Base-by-base conservation (phyloP, 2,329 filamentous ascomycete genomes). In the Gaeumannomyces sp. region DNA sequence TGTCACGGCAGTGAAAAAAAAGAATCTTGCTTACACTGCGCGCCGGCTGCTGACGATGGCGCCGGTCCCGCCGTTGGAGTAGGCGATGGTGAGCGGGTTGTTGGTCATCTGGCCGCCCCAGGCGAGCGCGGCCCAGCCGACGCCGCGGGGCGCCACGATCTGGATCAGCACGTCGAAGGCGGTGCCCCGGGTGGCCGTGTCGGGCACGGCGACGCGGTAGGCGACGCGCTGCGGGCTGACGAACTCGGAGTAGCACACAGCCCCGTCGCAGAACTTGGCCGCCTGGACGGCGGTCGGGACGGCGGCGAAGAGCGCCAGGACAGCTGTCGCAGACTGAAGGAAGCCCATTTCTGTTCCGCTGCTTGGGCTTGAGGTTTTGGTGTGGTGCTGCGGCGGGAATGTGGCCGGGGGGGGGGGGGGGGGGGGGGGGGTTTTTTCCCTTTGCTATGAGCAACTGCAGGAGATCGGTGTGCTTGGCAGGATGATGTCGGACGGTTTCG, bases 81-180 rank as follows among this genome's bases (percentile, higher is more conserved):
- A 79, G 13, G 72, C 76, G 28, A 79, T 67, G 1, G 75, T 75
- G 22, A 79, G 69, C 13, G 77, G 77, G 64, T 78, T 76, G 69
- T 79, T 78, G 33, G 75, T 73, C 77, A 79, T 79, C 59, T 71
- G 70, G 10, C 77, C 77, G 35, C 75, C 77, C 76, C 76, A 79
- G 3, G 76, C 73, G 33, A 79, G 71, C 4, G 73, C 77, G 0
- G 76, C 76, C 77, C 77, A 79, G 25, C 77, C 77, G 66, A 76
- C 73, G 7, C 72, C 69, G 65, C 73, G 75, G 27, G 77, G 77
- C 1, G 77, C 77, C 1, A 75, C 70, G 50, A 79, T 76, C 65
- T 76, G 75, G 22, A 79, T 60, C 2, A 78, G 70, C 8, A 76
- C 73, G 58, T 77, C 75, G 64, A 76, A 78, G 11, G 72, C 70